Base-by-base conservation (phyloP, 148 eudicot species). In the Diospyros lotus region DNA sequence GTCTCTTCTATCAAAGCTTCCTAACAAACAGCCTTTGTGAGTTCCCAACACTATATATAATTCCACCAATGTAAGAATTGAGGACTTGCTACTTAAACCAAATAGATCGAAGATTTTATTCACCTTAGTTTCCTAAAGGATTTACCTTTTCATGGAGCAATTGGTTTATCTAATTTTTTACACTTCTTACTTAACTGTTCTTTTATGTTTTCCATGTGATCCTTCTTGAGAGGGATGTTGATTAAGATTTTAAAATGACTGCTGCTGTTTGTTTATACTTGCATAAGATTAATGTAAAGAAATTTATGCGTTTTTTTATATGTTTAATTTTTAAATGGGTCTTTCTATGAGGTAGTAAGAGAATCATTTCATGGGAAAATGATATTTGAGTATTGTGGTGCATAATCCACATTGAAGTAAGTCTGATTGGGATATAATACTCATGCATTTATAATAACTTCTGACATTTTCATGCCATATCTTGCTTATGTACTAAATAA, bases 21-120 rank as follows among this genome's bases (percentile, higher is more conserved):
- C 94, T 77, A 86, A 88, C 71, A 88, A 82, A 76, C 87, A 85
- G 64, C 82, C 90, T 52, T 75, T 93, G 98, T 91, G 82, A 91
- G 97, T 77, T 10, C 39, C n/a, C 44, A 42, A 15, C 64, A n/a
- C 42, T 38, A 11, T 52, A 40, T 45, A 69, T 48, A 48, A 48
- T 48, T 4, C 6, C 52, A 48, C 4, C 73, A 3, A 43, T 41
- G 28, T 70, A 7, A 62, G 17, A 14, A 41, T 39, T 45, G 58
- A 70, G 13, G 4, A 70, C 62, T 50, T 56, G 12, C 18, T 55
- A 39, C 6, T 50, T 28, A 15, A 28, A 13, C 28, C 11, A 39
- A 64, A 5, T 53, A 38, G 73, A 53, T 52, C 60, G 53, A 38
- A 18, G 42, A 39, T 69, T 52, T 69, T 40, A 53, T 69, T 1